Percentiles rank a stretch among this genome's conserved stretches.
phyloP scores from a whole-genome alignment of 768 basidiomycete genomes.

The Hypholoma fasciculare region DNA sequence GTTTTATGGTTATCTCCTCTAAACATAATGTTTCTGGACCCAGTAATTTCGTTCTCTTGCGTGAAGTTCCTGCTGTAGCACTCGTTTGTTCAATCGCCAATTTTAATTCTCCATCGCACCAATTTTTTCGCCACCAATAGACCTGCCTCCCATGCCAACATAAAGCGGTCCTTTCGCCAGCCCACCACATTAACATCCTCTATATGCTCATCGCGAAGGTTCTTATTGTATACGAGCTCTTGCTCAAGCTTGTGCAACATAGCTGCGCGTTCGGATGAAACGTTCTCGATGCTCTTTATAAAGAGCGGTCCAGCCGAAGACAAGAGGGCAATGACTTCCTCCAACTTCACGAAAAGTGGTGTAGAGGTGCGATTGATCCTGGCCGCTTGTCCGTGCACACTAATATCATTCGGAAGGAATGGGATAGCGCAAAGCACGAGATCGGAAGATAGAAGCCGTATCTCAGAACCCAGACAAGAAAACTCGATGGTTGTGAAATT shows the following conservation, averaged over 20 bases:
- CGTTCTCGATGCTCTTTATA: slow-evolving; percentile 38
- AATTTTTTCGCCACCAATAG: slow-evolving; percentile 45
- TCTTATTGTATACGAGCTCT: slow-evolving; percentile 26
- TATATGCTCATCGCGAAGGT: slow-evolving; percentile 28
- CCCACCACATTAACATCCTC: slow-evolving; percentile 27
- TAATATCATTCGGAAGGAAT: slow-evolving; percentile 25
- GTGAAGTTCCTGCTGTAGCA: not conserved
- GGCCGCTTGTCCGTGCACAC: not conserved
- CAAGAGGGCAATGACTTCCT: slow-evolving; percentile 36
- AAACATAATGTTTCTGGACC: not conserved
- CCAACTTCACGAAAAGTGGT: slow-evolving; percentile 37
- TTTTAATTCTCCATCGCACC: slow-evolving; percentile 45
- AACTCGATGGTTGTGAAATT: slow-evolving; percentile 27
- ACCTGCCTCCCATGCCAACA: slow-evolving; percentile 52
- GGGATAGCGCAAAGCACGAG: slow-evolving; percentile 46
- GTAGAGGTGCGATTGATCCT: slow-evolving; percentile 28
- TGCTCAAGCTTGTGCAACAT: slow-evolving; percentile 22
- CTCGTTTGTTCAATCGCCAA: slow-evolving; percentile 19
- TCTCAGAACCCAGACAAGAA: slow-evolving; percentile 35
- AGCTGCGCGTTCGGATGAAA: slow-evolving; percentile 35
- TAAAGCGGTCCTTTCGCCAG: slow-evolving; percentile 50
- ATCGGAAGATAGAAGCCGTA: slow-evolving; percentile 31
- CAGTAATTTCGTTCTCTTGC: not conserved
- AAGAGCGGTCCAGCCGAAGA: slow-evolving; percentile 15
- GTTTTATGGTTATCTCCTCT: slow-evolving; percentile 2